phyloP scores from a whole-genome alignment of 495 filamentous ascomycete species.

The Lichenothelia convexa region DNA sequence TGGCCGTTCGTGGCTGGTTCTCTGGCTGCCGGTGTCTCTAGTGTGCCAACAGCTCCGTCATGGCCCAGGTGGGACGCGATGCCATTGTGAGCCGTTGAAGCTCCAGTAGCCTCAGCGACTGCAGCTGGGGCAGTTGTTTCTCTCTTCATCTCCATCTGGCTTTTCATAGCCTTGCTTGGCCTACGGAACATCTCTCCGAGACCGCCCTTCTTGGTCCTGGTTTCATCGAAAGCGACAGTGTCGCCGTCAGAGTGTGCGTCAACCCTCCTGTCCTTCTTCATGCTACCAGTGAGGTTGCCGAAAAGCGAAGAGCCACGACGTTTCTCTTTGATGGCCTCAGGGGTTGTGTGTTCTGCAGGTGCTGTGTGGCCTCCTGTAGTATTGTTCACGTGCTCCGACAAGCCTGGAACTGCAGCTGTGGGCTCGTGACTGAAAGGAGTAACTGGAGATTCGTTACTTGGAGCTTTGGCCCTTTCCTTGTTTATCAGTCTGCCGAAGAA shows the following conservation, averaged over 20 bases:
- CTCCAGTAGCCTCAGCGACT: slow-evolving; percentile 18
- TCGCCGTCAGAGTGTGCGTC: slow-evolving; percentile 6
- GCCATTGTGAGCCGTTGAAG: neutral
- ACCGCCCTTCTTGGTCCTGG: slow-evolving; percentile 4
- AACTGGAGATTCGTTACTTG: neutral
- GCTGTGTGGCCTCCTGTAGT: neutral
- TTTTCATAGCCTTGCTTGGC: slow-evolving; percentile 15
- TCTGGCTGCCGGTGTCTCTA: too few relatives aligned
- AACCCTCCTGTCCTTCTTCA: slow-evolving; percentile 8
- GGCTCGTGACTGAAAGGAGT: neutral
- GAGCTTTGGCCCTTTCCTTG: slow-evolving; percentile 15
- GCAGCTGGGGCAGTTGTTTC: slow-evolving; percentile 19
- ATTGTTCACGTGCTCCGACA: neutral
- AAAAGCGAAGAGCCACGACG: slow-evolving; percentile 14
- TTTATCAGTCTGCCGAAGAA: slow-evolving; percentile 34
- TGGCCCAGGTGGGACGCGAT: neutral
- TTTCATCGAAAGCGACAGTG: neutral
- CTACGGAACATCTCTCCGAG: slow-evolving; percentile 16
- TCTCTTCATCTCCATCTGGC: slow-evolving; percentile 21
- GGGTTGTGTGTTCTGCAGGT: slow-evolving; percentile 4
- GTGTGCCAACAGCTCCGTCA: too few relatives aligned
- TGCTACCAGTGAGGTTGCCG: slow-evolving; percentile 12
- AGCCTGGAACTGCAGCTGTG: neutral
- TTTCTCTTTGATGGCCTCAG: slow-evolving; percentile 8
- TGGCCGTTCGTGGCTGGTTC: too few relatives aligned